Conservation (phyloP, 306 rosid species). For the Abrus precatorius region DNA sequence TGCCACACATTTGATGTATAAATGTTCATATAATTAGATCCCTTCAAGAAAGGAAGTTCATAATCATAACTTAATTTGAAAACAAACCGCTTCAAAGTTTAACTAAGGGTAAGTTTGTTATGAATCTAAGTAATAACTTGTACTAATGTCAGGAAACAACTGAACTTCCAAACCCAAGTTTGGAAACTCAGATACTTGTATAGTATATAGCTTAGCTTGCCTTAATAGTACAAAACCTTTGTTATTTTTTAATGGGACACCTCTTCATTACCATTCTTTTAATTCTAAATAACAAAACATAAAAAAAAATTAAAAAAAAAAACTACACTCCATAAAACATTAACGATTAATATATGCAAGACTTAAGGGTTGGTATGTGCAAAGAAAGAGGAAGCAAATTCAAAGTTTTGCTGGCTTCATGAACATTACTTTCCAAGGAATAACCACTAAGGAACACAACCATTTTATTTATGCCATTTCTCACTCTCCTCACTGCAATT, state of each 20-base stretch:
- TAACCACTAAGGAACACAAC: not conserved
- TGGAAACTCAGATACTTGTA: conserved; percentile 5
- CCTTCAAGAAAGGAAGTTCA: not conserved
- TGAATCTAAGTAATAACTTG: conserved; percentile 2
- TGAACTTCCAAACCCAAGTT: not conserved
- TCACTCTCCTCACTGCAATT: not conserved
- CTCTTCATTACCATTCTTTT: not conserved
- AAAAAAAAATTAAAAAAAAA: no score
- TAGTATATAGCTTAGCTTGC: not conserved
- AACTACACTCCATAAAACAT: no score
- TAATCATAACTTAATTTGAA: not conserved
- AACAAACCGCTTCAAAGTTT: not conserved
- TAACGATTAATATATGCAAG: no score
- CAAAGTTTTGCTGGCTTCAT: conserved; percentile 14
- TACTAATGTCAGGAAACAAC: not conserved
- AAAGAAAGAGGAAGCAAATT: not conserved
- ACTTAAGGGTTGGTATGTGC: not conserved
- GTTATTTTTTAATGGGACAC: not conserved
- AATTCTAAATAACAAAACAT: no score
- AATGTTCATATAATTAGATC: conserved; percentile 10
- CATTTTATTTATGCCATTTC: conserved; percentile 29
- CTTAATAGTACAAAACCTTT: not conserved
- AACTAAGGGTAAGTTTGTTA: not conserved
- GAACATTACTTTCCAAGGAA: conserved; percentile 10
- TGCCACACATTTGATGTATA: not conserved